Evolutionary conservation across 768 basidiomycete species (phyloP).

Genomic region (Pulveroboletus ravenelii): DNA sequence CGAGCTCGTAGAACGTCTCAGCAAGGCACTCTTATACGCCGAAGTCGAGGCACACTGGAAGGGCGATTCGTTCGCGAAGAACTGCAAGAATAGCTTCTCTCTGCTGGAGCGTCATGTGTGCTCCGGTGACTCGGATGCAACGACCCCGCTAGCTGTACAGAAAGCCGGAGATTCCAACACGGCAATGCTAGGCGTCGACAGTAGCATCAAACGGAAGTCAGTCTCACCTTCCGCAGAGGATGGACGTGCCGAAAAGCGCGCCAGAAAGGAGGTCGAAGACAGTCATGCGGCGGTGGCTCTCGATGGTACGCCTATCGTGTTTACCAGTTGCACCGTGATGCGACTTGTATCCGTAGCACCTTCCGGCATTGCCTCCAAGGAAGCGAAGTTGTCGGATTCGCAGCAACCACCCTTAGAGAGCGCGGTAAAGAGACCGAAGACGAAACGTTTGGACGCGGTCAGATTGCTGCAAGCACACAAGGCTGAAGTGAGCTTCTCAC

Average conservation of each 20-base stretch:
- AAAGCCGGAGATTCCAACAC: constrained; percentile 11
- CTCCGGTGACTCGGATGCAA: constrained; percentile 42
- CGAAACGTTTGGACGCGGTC: constrained; percentile 36
- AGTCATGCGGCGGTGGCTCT: constrained; percentile 31
- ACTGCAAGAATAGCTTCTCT: constrained; percentile 69
- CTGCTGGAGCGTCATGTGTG: constrained; percentile 74
- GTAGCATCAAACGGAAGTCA: constrained; percentile 49
- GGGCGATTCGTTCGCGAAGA: constrained; percentile 51
- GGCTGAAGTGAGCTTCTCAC: constrained; percentile 43
- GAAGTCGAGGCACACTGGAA: constrained; percentile 86
- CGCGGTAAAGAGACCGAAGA: constrained; percentile 32
- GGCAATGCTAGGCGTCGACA: constrained; percentile 15
- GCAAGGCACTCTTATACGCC: constrained; percentile 73
- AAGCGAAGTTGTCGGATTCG: constrained; percentile 17
- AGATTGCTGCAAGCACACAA: constrained; percentile 55
- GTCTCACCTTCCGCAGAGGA: constrained; percentile 40
- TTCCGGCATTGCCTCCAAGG: constrained; percentile 11
- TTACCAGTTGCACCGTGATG: constrained; percentile 24
- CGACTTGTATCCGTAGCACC: constrained; percentile 13
- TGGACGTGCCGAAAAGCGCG: constrained; percentile 59
- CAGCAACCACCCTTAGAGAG: constrained; percentile 18
- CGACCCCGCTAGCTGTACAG: constrained; percentile 13
- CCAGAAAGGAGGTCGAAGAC: constrained; percentile 47
- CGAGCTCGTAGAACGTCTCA: constrained; percentile 74
- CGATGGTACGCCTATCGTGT: constrained; percentile 33